A percentile compares a stretch with the other conserved stretches of the same genome.
Evolutionary conservation across 192 early-diverging fungal species (phyloP).

Genomic region (Rhizophlyctis rosea): DNA sequence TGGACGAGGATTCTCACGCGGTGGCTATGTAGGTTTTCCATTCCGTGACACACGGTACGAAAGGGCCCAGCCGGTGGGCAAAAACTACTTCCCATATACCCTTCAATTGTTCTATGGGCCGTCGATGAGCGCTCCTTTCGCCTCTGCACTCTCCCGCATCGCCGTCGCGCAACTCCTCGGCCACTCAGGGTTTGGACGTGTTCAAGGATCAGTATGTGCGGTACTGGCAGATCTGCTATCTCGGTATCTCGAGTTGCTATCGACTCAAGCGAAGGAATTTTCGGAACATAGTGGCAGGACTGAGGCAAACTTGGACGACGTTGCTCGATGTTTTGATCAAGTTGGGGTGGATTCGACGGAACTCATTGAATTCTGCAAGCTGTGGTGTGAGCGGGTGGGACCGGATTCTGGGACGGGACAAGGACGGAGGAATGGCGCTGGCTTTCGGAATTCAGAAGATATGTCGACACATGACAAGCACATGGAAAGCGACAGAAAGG

Average conservation of each 20-base stretch:
- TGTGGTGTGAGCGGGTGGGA: too few species aligned
- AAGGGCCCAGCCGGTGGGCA: too few species aligned
- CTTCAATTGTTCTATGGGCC: too few species aligned
- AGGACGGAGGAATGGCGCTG: too few species aligned
- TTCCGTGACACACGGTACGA: too few species aligned
- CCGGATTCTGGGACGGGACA: too few species aligned
- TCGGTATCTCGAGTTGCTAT: conserved; percentile 7
- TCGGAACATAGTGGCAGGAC: conserved; percentile 9
- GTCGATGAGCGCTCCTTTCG: conserved; percentile 12
- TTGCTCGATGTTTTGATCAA: conserved; percentile 14
- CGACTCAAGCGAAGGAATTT: not conserved
- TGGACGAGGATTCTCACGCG: too few species aligned
- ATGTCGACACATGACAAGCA: too few species aligned
- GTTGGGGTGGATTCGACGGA: conserved; percentile 1
- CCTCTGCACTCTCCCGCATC: not conserved
- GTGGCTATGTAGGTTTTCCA: too few species aligned
- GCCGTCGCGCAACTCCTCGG: conserved; percentile 13
- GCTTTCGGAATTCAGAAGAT: too few species aligned
- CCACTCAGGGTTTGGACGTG: conserved; percentile 14
- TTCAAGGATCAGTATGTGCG: conserved; percentile 4
- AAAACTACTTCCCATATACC: too few species aligned
- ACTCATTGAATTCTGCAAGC: conserved; percentile 10
- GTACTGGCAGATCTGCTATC: conserved; percentile 12
- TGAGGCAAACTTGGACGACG: conserved; percentile 17
- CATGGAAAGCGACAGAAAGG: too few species aligned